Conservation (phyloP, 805 yeast species). For the Jamesozyma lodderae region DNA sequence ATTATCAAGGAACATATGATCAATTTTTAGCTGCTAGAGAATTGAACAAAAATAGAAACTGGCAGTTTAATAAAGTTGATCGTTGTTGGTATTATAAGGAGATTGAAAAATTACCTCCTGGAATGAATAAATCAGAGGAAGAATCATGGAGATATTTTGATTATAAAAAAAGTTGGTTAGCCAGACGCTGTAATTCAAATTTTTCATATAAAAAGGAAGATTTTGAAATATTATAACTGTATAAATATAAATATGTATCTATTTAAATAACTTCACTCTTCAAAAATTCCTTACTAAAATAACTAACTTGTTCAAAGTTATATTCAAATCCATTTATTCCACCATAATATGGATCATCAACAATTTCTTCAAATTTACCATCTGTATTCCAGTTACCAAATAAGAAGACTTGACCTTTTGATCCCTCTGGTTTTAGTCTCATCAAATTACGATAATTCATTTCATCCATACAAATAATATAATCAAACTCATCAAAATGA, state of each 20-base stretch:
- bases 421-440: conserved; percentile 41
- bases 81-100: conserved; percentile 46
- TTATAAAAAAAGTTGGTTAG: conserved; percentile 60
- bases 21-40: conserved; percentile 77
- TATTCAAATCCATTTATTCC: conserved; percentile 74
- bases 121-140: conserved; percentile 45
- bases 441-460: conserved; percentile 45
- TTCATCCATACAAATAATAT: conserved; percentile 63
- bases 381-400: conserved; percentile 79
- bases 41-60: conserved; percentile 59
- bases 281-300: conserved; percentile 67
- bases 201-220: conserved; percentile 37
- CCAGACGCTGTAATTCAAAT: conserved; percentile 37
- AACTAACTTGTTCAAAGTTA: conserved; percentile 64
- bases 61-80: conserved; percentile 49
- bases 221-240: conserved; percentile 33
- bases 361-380: conserved; percentile 42
- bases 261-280: too few relatives aligned
- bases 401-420: conserved; percentile 37
- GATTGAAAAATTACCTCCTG: conserved; percentile 72
- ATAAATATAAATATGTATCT: neutral
- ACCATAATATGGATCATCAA: conserved; percentile 91
- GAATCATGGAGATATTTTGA: conserved; percentile 75
- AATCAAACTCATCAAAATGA: conserved; percentile 54
- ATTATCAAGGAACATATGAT: conserved; percentile 58